phyloP scores from a whole-genome alignment of 164 flowering plant genomes.

The Buxus sempervirens region DNA sequence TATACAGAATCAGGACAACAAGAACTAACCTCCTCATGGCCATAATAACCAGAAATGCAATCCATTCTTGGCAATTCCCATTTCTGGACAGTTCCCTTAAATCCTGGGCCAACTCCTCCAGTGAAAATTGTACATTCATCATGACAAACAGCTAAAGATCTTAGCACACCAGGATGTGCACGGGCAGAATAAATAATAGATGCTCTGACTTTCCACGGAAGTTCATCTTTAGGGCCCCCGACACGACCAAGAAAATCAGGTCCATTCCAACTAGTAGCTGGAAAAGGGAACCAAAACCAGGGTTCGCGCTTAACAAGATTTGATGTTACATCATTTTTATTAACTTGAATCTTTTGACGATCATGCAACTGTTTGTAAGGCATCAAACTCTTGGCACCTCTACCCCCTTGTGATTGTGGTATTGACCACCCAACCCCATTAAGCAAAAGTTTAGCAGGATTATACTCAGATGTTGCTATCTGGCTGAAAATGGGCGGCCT shows the following conservation, averaged over 20 bases:
- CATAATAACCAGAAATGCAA: constrained; percentile 77
- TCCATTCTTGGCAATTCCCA: constrained; percentile 79
- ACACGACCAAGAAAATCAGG: constrained; percentile 67
- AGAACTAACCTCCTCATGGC: constrained; percentile 89
- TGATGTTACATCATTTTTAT: constrained; percentile 25
- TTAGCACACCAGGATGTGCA: constrained; percentile 83
- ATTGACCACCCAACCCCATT: constrained; percentile 95
- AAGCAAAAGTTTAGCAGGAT: constrained; percentile 74
- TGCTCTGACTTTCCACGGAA: constrained; percentile 91
- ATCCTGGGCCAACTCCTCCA: constrained; percentile 93
- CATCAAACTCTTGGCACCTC: constrained; percentile 47
- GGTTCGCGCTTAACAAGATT: constrained; percentile 52
- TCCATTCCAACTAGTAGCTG: constrained; percentile 78
- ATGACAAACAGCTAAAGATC: constrained; percentile 68
- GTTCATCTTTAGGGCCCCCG: constrained; percentile 79
- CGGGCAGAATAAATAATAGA: constrained; percentile 73
- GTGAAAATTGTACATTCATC: constrained; percentile 84
- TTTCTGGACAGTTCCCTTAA: constrained; percentile 89
- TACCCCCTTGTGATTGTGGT: constrained; percentile 78
- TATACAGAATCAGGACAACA: constrained; percentile 2
- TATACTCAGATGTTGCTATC: constrained; percentile 47
- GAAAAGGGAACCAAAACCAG: constrained; percentile 92
- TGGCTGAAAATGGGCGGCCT: constrained; percentile 34
- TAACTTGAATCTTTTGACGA: constrained; percentile 30
- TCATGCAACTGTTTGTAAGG: constrained; percentile 35